phyloP scores from a whole-genome alignment of 2,329 filamentous ascomycete genomes.

The Ophiocordyceps sinensis region DNA sequence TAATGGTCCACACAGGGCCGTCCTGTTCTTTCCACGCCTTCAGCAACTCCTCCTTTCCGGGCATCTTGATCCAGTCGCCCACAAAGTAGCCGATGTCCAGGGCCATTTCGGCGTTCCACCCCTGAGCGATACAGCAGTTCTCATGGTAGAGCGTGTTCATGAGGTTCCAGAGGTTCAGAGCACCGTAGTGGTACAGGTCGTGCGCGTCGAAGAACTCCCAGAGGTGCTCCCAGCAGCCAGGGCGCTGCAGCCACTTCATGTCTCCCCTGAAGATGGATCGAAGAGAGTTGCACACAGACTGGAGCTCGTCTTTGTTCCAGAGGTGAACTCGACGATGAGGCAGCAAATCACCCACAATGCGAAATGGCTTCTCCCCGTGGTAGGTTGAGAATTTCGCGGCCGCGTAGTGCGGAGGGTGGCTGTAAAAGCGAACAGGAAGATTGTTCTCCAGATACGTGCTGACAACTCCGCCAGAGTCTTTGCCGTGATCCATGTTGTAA shows the following conservation, averaged over 20 bases:
- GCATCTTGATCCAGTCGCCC: constrained; percentile 18
- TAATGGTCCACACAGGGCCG: constrained; percentile 12
- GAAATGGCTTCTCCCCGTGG: constrained; percentile 14
- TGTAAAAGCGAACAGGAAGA: constrained; percentile 23
- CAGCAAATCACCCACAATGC: constrained; percentile 13
- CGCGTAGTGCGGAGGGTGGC: constrained; percentile 13
- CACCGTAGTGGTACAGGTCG: constrained; percentile 32
- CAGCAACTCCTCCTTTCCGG: constrained; percentile 17
- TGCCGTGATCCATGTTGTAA: constrained; percentile 18
- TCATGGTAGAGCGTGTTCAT: constrained; percentile 25
- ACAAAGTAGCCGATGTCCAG: constrained; percentile 20
- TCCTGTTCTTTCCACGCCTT: constrained; percentile 12
- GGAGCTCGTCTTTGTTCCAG: constrained; percentile 25
- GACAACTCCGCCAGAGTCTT: constrained; percentile 10
- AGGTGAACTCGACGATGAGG: constrained; percentile 16
- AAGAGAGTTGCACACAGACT: constrained; percentile 22
- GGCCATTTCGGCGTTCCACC: constrained; percentile 11
- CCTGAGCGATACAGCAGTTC: constrained; percentile 19
- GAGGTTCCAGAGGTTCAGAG: constrained; percentile 33
- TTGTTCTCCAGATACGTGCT: constrained; percentile 20
- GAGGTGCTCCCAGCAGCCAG: constrained; percentile 23
- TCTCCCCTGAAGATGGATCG: constrained; percentile 19
- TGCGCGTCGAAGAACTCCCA: constrained; percentile 32
- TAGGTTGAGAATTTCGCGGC: constrained; percentile 25
- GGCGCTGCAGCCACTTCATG: constrained; percentile 19